phyloP scores from a whole-genome alignment of 2,329 filamentous ascomycete genomes.

The Lojkania enalia region DNA sequence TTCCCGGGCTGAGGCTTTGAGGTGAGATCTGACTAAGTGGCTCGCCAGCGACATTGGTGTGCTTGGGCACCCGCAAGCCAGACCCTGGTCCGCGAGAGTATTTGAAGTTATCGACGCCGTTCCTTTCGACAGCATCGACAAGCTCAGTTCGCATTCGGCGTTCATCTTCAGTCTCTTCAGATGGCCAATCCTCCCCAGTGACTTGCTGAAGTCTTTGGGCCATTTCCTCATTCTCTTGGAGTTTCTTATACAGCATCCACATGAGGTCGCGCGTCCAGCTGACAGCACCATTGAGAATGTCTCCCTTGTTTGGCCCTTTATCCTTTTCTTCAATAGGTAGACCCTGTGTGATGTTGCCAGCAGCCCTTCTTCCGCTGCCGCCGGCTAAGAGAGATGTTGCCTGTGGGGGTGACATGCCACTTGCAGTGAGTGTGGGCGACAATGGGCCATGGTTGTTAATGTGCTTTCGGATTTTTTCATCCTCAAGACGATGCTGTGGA shows the following conservation, averaged over 20 bases:
- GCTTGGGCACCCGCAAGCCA: slow-evolving; percentile 86
- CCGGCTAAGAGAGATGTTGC: slow-evolving; percentile 88
- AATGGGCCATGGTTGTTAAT: slow-evolving; percentile 89
- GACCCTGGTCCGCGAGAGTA: slow-evolving; percentile 85
- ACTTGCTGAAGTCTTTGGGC: slow-evolving; percentile 64
- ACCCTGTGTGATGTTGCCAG: slow-evolving; percentile 86
- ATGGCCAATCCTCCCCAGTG: slow-evolving; percentile 39
- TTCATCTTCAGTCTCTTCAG: slow-evolving; percentile 77
- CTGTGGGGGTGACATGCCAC: slow-evolving; percentile 69
- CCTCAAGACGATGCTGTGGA: slow-evolving; percentile 87
- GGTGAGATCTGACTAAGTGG: slow-evolving; percentile 62
- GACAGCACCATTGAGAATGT: slow-evolving; percentile 95
- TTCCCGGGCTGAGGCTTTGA: slow-evolving; percentile 58
- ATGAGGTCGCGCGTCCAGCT: slow-evolving; percentile 97
- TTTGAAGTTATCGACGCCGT: slow-evolving; percentile 72
- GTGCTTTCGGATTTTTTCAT: slow-evolving; percentile 95
- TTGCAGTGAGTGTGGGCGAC: slow-evolving; percentile 76
- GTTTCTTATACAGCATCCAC: slow-evolving; percentile 91
- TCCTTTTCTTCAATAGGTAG: slow-evolving; percentile 96
- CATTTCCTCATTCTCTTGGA: slow-evolving; percentile 86
- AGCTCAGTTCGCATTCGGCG: slow-evolving; percentile 94
- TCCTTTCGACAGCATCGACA: slow-evolving; percentile 81
- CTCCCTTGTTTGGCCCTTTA: slow-evolving; percentile 97
- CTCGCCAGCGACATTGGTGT: slow-evolving; percentile 89
- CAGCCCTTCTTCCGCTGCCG: slow-evolving; percentile 78